Conservation (phyloP, 805 yeast genomes). For the Lachancea waltii region DNA sequence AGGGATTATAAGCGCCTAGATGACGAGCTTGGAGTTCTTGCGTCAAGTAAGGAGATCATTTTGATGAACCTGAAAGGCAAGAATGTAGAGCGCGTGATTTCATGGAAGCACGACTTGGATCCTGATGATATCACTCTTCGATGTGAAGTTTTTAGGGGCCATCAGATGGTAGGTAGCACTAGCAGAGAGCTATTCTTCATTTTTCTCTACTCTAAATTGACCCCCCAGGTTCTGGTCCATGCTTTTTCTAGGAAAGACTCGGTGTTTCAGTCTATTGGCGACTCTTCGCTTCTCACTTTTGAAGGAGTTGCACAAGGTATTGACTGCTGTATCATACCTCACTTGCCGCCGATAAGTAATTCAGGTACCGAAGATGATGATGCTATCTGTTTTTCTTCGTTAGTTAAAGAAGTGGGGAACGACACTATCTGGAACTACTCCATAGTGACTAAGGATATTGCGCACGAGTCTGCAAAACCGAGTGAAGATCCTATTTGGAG, state of each 20-base stretch:
- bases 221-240: constrained; percentile 18
- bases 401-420: neutral
- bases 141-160: constrained; percentile 33
- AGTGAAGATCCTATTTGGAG: no score
- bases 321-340: neutral
- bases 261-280: constrained; percentile 16
- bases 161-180: neutral
- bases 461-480: neutral
- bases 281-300: constrained; percentile 15
- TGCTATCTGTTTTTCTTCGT: neutral
- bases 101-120: constrained; percentile 69
- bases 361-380: no score
- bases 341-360: neutral
- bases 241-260: constrained; percentile 13
- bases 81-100: constrained; percentile 42
- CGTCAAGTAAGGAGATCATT: constrained; percentile 63
- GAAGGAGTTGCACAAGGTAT: constrained; percentile 13
- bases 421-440: neutral
- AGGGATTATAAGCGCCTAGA: constrained; percentile 38
- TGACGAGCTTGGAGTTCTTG: constrained; percentile 39
- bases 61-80: constrained; percentile 38
- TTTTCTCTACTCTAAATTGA: constrained; percentile 19
- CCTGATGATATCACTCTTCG: constrained; percentile 48
- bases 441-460: neutral
- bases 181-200: constrained; percentile 10